Conservation (phyloP, 2,329 filamentous ascomycete genomes). For the Simplicillium aogashimaense region DNA sequence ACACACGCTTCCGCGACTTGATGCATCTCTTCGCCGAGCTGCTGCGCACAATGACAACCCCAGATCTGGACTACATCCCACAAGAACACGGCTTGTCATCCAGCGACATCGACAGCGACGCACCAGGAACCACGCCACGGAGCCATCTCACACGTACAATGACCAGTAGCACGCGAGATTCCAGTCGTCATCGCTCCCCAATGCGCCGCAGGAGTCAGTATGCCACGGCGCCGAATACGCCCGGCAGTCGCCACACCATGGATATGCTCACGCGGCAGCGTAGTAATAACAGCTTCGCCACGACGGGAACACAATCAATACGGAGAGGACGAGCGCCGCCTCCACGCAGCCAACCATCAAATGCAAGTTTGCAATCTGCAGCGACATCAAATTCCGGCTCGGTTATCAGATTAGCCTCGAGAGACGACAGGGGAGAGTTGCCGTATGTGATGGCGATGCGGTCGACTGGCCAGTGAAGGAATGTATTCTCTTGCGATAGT, state of each 20-base stretch:
- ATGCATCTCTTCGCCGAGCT: slow-evolving; percentile 82
- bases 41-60: slow-evolving; percentile 61
- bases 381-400: slow-evolving; percentile 27
- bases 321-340: slow-evolving; percentile 29
- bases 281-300: slow-evolving; percentile 28
- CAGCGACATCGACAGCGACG: slow-evolving; percentile 36
- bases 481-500: neutral
- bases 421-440: slow-evolving; percentile 19
- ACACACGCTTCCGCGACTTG: slow-evolving; percentile 61
- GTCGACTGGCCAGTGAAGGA: slow-evolving; percentile 15
- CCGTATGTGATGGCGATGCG: slow-evolving; percentile 27
- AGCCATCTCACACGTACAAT: slow-evolving; percentile 17
- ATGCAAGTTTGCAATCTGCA: slow-evolving; percentile 27
- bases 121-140: slow-evolving; percentile 31
- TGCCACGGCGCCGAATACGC: slow-evolving; percentile 44
- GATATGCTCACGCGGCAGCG: slow-evolving; percentile 24
- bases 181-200: slow-evolving; percentile 14
- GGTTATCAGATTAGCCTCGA: slow-evolving; percentile 37
- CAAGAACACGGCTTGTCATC: slow-evolving; percentile 20
- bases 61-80: slow-evolving; percentile 44
- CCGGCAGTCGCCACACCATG: slow-evolving; percentile 28
- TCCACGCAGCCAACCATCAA: slow-evolving; percentile 25
- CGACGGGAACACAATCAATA: slow-evolving; percentile 1
- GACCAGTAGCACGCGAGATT: slow-evolving; percentile 21
- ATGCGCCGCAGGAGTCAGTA: slow-evolving; percentile 31